These are phyloP conservation scores for Eragrostis nindensis DNA, from an alignment of 176 grass and related monocot genomes.

Conservation along the genomic window DNA sequence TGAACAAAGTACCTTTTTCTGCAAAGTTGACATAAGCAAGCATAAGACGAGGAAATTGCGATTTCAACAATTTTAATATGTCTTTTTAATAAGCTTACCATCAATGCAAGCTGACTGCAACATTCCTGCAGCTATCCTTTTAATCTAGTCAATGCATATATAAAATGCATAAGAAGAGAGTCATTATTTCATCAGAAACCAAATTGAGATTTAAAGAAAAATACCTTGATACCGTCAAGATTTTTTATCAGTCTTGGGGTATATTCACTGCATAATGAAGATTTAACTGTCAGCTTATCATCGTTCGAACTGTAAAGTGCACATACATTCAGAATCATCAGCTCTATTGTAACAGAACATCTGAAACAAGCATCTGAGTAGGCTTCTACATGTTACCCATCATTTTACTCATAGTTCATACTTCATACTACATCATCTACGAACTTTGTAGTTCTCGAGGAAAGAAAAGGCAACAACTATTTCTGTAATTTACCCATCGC, in stretches of 20 bases:
- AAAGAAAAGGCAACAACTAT: conserved; percentile 4
- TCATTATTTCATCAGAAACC: conserved; percentile 1
- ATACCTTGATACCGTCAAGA: conserved; percentile 84
- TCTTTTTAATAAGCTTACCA: conserved; percentile 55
- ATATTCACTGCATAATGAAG: conserved; percentile 83
- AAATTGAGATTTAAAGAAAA: conserved; percentile 38
- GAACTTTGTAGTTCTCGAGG: background rate
- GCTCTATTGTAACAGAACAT: conserved; percentile 2
- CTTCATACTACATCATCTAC: conserved; percentile 1
- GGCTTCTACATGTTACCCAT: background rate
- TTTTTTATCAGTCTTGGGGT: conserved; percentile 92
- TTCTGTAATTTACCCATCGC: background rate
- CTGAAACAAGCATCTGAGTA: conserved; percentile 19
- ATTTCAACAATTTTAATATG: conserved; percentile 26
- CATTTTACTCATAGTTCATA: conserved; percentile 35
- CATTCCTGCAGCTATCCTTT: conserved; percentile 89
- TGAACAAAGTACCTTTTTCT: conserved; percentile 82
- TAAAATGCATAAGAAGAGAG: conserved; percentile 29
- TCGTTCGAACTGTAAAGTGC: conserved; percentile 21
- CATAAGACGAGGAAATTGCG: conserved; percentile 32
- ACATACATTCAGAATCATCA: conserved; percentile 25
- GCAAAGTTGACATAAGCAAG: conserved; percentile 45
- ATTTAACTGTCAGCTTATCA: conserved; percentile 44
- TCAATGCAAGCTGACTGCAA: conserved; percentile 93
- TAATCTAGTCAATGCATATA: conserved; percentile 61